Evolutionary conservation across 257 asterid genomes (phyloP).

Genomic region (Solanum paucissectum): DNA sequence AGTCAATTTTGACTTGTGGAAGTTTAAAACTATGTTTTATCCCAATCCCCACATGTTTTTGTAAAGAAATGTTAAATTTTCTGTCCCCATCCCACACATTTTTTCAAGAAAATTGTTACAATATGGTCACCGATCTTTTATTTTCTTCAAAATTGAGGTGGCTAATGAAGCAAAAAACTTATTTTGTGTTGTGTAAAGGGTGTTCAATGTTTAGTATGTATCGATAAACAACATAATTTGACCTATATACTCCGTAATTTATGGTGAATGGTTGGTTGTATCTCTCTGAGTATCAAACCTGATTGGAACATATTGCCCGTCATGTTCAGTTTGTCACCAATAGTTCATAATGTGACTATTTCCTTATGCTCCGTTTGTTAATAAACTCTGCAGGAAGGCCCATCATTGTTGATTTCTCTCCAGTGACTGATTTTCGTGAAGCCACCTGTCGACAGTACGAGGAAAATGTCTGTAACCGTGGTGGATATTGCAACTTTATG

Average conservation of each 20-base stretch:
- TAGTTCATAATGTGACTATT: not conserved
- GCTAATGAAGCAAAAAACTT: not conserved
- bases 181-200: not conserved
- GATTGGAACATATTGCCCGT: not conserved
- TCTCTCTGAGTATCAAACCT: not conserved
- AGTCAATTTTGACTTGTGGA: not conserved
- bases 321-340: not conserved
- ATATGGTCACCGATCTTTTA: not conserved
- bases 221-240: not conserved
- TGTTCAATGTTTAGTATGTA: not conserved
- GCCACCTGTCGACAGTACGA: constrained; percentile 98
- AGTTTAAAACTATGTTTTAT: not conserved
- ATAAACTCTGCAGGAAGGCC: constrained; percentile 66
- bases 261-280: not conserved
- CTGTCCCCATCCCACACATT: not conserved
- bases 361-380: not conserved
- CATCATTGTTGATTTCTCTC: constrained; percentile 91
- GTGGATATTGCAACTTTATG: constrained; percentile 99
- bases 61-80: not conserved
- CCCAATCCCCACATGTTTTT: not conserved
- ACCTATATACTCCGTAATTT: not conserved
- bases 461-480: constrained; percentile 91
- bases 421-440: constrained; percentile 94
- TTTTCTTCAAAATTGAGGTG: not conserved
- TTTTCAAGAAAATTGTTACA: not conserved